These are phyloP conservation scores for Fusarium floridanum DNA, from an alignment of 2,329 filamentous ascomycete genomes.

Conservation along the genomic window DNA sequence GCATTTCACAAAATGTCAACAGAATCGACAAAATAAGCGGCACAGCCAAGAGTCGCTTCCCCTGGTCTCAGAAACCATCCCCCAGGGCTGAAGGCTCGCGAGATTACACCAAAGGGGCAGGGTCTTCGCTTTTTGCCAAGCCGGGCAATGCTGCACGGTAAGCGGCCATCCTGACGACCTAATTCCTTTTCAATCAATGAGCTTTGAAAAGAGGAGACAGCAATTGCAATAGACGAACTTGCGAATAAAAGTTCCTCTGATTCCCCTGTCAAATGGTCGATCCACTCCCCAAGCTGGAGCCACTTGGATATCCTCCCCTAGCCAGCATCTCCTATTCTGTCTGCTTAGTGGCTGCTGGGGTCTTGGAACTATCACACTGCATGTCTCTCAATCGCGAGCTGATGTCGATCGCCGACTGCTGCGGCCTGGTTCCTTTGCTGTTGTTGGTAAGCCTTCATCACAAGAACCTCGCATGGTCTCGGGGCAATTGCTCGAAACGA, in stretches of 20 bases:
- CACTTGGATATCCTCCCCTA: not conserved
- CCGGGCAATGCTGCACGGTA: not conserved
- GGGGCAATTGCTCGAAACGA: not conserved
- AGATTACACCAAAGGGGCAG: constrained; percentile 17
- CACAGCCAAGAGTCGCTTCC: constrained; percentile 38
- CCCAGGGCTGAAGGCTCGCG: constrained; percentile 29
- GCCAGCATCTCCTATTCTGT: constrained; percentile 1
- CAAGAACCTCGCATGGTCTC: not conserved
- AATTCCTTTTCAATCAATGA: not conserved
- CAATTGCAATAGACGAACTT: not conserved
- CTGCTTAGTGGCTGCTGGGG: not conserved
- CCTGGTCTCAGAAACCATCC: constrained; percentile 17
- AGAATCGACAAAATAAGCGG: constrained; percentile 33
- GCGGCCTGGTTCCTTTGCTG: constrained; percentile 1
- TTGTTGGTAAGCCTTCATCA: constrained; percentile 17
- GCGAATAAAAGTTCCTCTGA: not conserved
- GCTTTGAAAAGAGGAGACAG: not conserved
- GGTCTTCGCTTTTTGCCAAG: constrained; percentile 7
- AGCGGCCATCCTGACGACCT: not conserved
- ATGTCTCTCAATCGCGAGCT: constrained; percentile 4
- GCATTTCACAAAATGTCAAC: not conserved
- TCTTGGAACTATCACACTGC: constrained; percentile 1
- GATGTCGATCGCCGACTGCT: not conserved
- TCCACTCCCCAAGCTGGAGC: not conserved
- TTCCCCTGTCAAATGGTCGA: constrained; percentile 9